These are phyloP conservation scores for Fonsecaea nubica DNA, from an alignment of 2,329 filamentous ascomycete genomes.

Conservation along the genomic window DNA sequence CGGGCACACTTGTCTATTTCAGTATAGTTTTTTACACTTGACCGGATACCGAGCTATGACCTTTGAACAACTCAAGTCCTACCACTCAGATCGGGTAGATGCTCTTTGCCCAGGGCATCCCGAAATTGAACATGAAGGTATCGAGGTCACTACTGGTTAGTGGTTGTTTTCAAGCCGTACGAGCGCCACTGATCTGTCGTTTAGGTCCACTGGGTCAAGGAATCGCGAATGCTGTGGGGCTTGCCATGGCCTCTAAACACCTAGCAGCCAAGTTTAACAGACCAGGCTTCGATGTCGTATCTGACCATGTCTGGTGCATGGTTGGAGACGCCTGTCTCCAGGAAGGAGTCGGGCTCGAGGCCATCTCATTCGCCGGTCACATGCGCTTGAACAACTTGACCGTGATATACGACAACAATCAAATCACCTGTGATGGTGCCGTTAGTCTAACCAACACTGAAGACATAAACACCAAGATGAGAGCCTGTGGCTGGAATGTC, in stretches of 20 bases:
- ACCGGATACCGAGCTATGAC: conserved; percentile 63
- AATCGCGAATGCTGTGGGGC: conserved; percentile 64
- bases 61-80: conserved; percentile 63
- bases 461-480: conserved; percentile 65
- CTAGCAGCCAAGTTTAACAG: conserved; percentile 60
- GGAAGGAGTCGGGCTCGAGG: conserved; percentile 65
- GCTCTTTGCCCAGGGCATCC: conserved; percentile 61
- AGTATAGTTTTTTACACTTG: conserved; percentile 62
- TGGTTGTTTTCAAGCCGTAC: no score
- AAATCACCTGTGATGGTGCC: conserved; percentile 65
- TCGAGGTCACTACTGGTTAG: conserved; percentile 60
- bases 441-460: conserved; percentile 63
- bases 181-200: neutral
- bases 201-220: conserved; percentile 63
- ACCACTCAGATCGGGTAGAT: conserved; percentile 57
- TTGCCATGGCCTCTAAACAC: conserved; percentile 64
- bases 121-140: conserved; percentile 60
- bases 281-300: conserved; percentile 55
- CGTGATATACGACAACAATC: conserved; percentile 67
- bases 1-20: conserved; percentile 63
- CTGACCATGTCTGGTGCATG: conserved; percentile 62
- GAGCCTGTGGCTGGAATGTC: conserved; percentile 63
- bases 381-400: conserved; percentile 63
- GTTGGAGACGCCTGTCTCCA: conserved; percentile 65
- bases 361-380: conserved; percentile 64